Conservation (phyloP, 73 alveolate species). For the Diophrys appendiculata region DNA sequence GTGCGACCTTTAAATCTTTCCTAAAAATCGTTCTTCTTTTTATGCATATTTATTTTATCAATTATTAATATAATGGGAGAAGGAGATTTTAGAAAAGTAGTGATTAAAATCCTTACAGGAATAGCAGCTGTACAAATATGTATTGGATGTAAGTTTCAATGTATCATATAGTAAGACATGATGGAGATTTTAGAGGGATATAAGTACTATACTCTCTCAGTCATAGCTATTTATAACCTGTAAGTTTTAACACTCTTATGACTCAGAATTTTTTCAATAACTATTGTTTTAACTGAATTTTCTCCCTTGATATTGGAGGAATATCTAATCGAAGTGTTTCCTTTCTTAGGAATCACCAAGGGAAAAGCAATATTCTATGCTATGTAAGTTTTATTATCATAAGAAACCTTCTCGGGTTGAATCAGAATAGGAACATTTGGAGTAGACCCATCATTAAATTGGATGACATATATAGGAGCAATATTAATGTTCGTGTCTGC, state of each 20-base stretch:
- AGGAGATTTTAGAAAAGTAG: background rate
- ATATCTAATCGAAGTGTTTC: slow-evolving; percentile 27
- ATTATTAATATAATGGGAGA: background rate
- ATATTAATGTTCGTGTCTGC: background rate
- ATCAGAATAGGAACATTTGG: background rate
- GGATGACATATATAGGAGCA: background rate
- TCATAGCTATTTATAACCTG: slow-evolving; percentile 22
- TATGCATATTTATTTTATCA: no score
- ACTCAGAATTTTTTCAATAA: background rate
- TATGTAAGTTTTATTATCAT: no score
- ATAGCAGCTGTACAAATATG: no score
- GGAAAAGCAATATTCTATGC: slow-evolving; percentile 31
- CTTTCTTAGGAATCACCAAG: slow-evolving; percentile 22
- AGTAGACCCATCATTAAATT: background rate
- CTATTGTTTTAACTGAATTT: slow-evolving; percentile 30
- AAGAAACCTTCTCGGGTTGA: no score
- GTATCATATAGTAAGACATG: background rate
- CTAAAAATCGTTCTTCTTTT: no score
- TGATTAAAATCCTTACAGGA: background rate
- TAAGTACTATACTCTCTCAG: slow-evolving; percentile 15
- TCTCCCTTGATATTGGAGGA: slow-evolving; percentile 42
- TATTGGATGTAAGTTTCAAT: background rate
- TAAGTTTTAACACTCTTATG: no score
- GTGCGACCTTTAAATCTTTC: slow-evolving; percentile 12
- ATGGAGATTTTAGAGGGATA: slow-evolving; percentile 1